These are phyloP conservation scores for Aspergillus sp. DNA, from an alignment of 2,329 filamentous ascomycete species.

Conservation along the genomic window DNA sequence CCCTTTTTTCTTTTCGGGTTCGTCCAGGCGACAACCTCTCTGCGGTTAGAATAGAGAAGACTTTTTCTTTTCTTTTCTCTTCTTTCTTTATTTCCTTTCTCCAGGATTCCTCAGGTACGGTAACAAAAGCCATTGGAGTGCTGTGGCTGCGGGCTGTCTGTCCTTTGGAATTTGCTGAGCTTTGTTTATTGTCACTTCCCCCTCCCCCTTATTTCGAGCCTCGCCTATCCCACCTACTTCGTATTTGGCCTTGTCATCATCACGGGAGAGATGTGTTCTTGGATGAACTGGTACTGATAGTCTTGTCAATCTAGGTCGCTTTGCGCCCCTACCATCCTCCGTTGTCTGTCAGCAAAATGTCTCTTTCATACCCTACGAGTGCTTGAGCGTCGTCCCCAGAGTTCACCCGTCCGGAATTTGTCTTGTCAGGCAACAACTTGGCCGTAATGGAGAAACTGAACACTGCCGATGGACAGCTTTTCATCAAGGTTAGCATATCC, in stretches of 20 bases:
- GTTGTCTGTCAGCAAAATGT: conserved; percentile 38
- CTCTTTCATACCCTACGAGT: conserved; percentile 31
- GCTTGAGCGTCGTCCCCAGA: conserved; percentile 43
- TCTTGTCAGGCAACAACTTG: conserved; percentile 34
- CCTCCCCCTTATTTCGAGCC: background rate
- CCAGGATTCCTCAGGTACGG: conserved; percentile 14
- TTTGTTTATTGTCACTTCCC: conserved; percentile 17
- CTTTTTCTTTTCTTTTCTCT: conserved; percentile 7
- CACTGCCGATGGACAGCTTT: conserved; percentile 56
- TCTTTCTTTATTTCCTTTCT: conserved; percentile 9
- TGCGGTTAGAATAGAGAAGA: conserved; percentile 15
- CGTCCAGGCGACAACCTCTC: conserved; percentile 31
- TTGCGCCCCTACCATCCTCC: conserved; percentile 26
- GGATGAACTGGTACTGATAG: conserved; percentile 16
- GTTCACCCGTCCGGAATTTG: conserved; percentile 38
- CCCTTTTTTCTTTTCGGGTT: conserved; percentile 20
- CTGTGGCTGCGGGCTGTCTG: conserved; percentile 17
- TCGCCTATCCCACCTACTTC: conserved; percentile 14
- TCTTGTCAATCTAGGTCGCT: conserved; percentile 25
- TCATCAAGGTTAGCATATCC: conserved; percentile 48
- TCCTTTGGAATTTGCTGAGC: conserved; percentile 18
- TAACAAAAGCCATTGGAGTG: conserved; percentile 15
- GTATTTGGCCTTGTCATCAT: conserved; percentile 1
- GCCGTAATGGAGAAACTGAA: conserved; percentile 54
- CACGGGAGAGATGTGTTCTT: background rate